Base-by-base conservation (phyloP, 345 rosid genomes). In the Aquilaria malaccensis region DNA sequence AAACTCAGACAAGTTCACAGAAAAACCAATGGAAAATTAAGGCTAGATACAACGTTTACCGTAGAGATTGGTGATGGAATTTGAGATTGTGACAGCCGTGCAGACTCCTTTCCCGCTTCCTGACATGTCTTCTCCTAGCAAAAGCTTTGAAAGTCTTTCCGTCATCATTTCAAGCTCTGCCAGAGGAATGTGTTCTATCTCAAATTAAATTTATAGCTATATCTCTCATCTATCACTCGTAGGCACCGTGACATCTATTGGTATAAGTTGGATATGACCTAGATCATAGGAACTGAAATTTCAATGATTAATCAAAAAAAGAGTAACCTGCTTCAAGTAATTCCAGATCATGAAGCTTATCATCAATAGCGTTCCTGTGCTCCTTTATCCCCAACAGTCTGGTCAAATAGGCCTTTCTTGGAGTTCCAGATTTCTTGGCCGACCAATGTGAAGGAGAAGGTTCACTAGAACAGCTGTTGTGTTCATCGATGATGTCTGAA, bases 61-160 rank as follows among this genome's bases (percentile, higher is more conserved):
- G 54, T 89, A 93, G 52, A 93, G 95, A 79, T 93, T 93, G 55
- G 98, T 89, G 30, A 93, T 81, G 70, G 98, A 68, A 70, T 93
- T 93, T 46, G 97, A 93, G 82, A 93, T 89, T 29, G 98, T 80
- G 12, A 83, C 78, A 2, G 98, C 94, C 9, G 98, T 85, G 71
- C 86, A 85, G 60, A 87, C 98, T 54, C 98, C 97, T 87, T 87
- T 85, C 13, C 98, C 98, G 62, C 88, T 70, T 57, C 97, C 97
- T 31, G 98, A 93, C 98, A 93, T 93, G 75, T 93, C 98, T 76
- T 92, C 96, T 15, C 98, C 98, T 2, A 89, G 84, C 74, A 93
- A 67, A 66, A 93, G 88, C 80, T 93, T 93, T 33, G 96, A 80
- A 46, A 87, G 89, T 74, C 94, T 87, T 67, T 93, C 98, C 75